Percentiles rank a stretch among this genome's conserved stretches.
These are phyloP conservation scores for Eimeria brunetti DNA, from an alignment of 169 alveolate species.

Conservation along the genomic window DNA sequence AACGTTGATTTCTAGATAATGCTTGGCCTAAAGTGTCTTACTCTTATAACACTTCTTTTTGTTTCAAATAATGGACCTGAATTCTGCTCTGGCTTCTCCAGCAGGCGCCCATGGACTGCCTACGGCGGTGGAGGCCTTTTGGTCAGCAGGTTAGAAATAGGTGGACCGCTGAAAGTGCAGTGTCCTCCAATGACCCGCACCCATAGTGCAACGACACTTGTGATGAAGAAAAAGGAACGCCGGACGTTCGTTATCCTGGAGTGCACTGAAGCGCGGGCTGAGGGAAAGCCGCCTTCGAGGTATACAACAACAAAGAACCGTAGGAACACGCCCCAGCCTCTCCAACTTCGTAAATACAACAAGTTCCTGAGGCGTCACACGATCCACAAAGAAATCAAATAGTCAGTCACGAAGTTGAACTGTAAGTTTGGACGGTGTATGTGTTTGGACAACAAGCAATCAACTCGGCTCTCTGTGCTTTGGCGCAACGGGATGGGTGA, in stretches of 20 bases:
- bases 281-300: slow-evolving; percentile 81
- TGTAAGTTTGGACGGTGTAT: background rate
- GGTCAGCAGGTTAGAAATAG: background rate
- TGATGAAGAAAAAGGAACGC: slow-evolving; percentile 80
- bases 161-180: background rate
- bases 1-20: slow-evolving; percentile 2
- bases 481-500: no score
- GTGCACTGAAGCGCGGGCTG: slow-evolving; percentile 84
- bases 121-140: background rate
- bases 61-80: background rate
- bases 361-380: slow-evolving; percentile 76
- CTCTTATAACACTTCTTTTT: background rate
- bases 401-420: background rate
- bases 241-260: slow-evolving; percentile 76
- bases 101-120: slow-evolving; percentile 16
- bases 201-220: slow-evolving; percentile 7
- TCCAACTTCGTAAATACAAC: slow-evolving; percentile 80
- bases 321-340: slow-evolving; percentile 77
- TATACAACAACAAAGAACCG: slow-evolving; percentile 82
- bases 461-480: no score
- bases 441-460: no score
- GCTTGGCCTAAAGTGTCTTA: background rate
- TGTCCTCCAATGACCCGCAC: background rate
- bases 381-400: slow-evolving; percentile 78
- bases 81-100: background rate